These are phyloP conservation scores for Rubia yunnanensis DNA, from an alignment of 257 asterid species.

Conservation along the genomic window DNA sequence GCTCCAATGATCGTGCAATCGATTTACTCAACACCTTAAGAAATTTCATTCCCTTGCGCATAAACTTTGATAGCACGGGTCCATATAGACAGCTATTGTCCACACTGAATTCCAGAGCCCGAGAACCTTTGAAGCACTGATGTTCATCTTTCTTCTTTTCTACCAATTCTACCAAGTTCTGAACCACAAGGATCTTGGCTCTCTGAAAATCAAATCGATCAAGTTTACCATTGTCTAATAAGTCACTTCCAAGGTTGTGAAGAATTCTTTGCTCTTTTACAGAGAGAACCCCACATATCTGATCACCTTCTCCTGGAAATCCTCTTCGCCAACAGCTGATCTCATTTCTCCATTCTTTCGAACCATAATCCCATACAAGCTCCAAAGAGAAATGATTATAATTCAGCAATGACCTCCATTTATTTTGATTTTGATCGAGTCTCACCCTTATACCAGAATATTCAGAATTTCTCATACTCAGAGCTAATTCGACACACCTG, in stretches of 20 bases:
- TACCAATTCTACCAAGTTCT: conserved; percentile 8
- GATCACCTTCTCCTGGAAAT: too few species aligned
- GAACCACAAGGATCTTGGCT: background rate
- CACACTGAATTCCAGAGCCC: background rate
- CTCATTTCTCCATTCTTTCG: too few species aligned
- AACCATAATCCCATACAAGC: too few species aligned
- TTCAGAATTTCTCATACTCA: too few species aligned
- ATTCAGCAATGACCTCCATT: too few species aligned
- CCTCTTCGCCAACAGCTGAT: too few species aligned
- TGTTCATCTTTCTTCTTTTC: background rate
- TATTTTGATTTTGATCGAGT: too few species aligned
- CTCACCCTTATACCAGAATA: too few species aligned
- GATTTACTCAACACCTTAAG: background rate
- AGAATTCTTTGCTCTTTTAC: background rate
- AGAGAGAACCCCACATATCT: conserved; percentile 27
- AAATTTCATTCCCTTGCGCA: too few species aligned
- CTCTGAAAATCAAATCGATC: background rate
- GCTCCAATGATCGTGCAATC: background rate
- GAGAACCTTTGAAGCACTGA: background rate
- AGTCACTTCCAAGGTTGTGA: background rate
- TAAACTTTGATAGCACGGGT: background rate
- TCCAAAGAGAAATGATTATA: too few species aligned
- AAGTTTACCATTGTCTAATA: background rate
- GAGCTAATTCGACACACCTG: too few species aligned
- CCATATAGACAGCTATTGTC: background rate